These are phyloP conservation scores for Neurospora sp. DNA, from an alignment of 495 filamentous ascomycete genomes.

Conservation along the genomic window DNA sequence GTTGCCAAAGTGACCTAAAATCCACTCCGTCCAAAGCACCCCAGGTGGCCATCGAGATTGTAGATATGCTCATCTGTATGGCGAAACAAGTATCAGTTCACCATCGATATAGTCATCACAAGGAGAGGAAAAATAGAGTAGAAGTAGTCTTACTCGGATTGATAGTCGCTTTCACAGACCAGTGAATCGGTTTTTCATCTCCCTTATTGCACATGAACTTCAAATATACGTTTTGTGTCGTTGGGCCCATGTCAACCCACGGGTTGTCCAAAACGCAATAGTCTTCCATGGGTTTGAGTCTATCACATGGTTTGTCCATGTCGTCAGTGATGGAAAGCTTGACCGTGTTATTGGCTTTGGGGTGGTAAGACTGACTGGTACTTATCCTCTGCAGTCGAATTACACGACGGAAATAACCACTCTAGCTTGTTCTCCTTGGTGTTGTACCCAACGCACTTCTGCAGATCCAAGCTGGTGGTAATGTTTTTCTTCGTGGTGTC, in stretches of 20 bases:
- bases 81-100: neutral
- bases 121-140: no score
- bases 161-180: neutral
- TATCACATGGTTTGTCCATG: no score
- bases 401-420: no score
- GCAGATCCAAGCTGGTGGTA: no score
- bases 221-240: fast-evolving
- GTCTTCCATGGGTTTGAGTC: no score
- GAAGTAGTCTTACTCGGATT: neutral
- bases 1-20: neutral
- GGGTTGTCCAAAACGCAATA: no score
- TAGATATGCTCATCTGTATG: neutral
- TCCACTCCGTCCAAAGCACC: neutral
- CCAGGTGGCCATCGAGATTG: neutral
- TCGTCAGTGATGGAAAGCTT: no score
- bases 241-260: no score
- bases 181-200: neutral
- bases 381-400: no score
- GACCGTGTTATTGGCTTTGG: neutral
- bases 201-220: neutral
- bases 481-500: no score
- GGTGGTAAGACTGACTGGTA: neutral
- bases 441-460: no score
- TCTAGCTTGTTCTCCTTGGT: no score
- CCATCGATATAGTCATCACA: neutral